Base-by-base conservation (phyloP, 2,329 filamentous ascomycete species). In the Ophiostoma sp. region DNA sequence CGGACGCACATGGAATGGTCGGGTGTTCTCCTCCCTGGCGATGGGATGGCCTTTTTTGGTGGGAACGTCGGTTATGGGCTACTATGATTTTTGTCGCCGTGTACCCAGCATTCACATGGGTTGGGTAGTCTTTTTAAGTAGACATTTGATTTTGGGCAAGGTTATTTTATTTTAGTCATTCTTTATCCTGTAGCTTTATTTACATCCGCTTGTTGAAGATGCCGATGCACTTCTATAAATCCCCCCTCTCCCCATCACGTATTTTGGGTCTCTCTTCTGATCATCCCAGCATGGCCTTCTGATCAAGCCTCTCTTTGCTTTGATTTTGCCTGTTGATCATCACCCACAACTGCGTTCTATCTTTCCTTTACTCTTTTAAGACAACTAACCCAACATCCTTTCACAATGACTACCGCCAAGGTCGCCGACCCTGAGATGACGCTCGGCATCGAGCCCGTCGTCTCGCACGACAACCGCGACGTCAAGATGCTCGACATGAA, bases 401-500 rank as follows among this genome's bases (percentile, higher is more conserved):
- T 42, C 63, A 59, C 39, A 25, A 72, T 72, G 71, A 50, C 63
- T 1, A 25, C 61, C 8, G 17, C n/a, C 19, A n/a, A 59, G 36
- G 22, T 28, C 25, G 61, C 70, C n/a, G 45, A 55, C 63, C 39
- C 50, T 22, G 69, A 69, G 61, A 15, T 19, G 28, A 31, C n/a
- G 12, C n/a, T 50, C 36, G 55, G 61, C 72, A 33, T 66, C 17
- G 55, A 73, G 17, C 64, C 64, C 11, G 45, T 25, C 25, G 31
- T 66, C 45, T 74, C 72, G 0, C 19, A 42, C 19, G 68, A 73
- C 11, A 15, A 28, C 7, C 57, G 4, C 28, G 50, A 61, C 12
- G n/a, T 1, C 28, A 69, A 73, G 64, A 17, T 48, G 2, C 39
- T 36, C 48, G 33, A 42, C 48, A 70, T 69, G 66, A 52, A 69